Conservation (phyloP, 768 basidiomycete species). For the Tubosaeta sp. region DNA sequence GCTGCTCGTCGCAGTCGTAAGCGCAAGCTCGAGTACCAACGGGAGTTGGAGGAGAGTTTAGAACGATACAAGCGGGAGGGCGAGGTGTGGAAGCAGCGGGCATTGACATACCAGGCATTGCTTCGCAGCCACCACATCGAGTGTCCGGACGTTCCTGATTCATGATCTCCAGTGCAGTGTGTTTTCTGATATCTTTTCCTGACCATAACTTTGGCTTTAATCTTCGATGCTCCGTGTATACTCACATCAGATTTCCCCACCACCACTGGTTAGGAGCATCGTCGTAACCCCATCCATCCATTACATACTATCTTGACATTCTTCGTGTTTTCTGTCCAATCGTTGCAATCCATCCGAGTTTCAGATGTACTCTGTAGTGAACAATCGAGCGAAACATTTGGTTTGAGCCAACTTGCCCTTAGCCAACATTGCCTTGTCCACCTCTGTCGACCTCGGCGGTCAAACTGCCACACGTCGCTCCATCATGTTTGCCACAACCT, state of each 20-base stretch:
- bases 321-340: neutral
- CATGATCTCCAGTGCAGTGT: conserved; percentile 13
- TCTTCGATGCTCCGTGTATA: conserved; percentile 46
- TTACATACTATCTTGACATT: neutral
- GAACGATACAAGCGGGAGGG: conserved; percentile 52
- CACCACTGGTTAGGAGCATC: conserved; percentile 49
- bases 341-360: neutral
- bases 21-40: conserved; percentile 68
- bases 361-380: neutral
- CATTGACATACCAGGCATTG: conserved; percentile 44
- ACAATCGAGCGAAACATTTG: neutral
- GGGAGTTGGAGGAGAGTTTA: conserved; percentile 56
- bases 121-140: conserved; percentile 55
- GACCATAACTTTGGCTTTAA: conserved; percentile 12
- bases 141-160: conserved; percentile 45
- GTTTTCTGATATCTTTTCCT: conserved; percentile 9
- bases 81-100: conserved; percentile 60
- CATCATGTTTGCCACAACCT: conserved; percentile 26
- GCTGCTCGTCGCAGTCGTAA: conserved; percentile 78
- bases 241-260: conserved; percentile 25
- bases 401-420: neutral
- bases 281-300: conserved; percentile 41
- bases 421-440: conserved; percentile 27
- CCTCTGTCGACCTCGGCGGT: conserved; percentile 30
- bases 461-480: conserved; percentile 7